Conservation (phyloP, 1,139 yeast species). For the Pichia sp. region DNA sequence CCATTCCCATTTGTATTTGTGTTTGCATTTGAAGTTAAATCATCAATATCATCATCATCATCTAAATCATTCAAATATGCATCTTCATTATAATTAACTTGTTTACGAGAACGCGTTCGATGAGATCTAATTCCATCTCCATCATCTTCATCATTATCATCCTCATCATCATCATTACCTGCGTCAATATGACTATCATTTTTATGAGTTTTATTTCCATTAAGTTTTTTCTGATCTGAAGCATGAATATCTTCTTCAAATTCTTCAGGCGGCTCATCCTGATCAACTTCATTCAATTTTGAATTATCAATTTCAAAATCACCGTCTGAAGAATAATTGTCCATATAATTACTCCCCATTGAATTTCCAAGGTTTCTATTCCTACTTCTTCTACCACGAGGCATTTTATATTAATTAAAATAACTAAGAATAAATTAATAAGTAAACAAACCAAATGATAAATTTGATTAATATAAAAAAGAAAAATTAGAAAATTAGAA, state of each 20-base stretch:
- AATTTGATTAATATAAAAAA: no score
- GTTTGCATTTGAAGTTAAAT: no score
- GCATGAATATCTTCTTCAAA: constrained; percentile 21
- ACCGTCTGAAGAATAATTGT: constrained; percentile 14
- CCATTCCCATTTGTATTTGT: no score
- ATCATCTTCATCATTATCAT: constrained; percentile 29
- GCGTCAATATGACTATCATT: constrained; percentile 5
- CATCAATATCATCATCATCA: no score
- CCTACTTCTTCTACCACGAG: neutral
- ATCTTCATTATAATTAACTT: constrained; percentile 31
- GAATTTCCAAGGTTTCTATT: neutral
- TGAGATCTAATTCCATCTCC: constrained; percentile 31
- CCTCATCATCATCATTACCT: constrained; percentile 13
- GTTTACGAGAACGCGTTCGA: constrained; percentile 23
- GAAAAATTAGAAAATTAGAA: no score
- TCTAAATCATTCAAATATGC: constrained; percentile 7
- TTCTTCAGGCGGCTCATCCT: constrained; percentile 22
- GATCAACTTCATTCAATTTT: constrained; percentile 2
- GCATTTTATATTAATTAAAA: no score
- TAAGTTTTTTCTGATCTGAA: constrained; percentile 13
- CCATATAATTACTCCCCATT: neutral
- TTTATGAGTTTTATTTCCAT: constrained; percentile 1
- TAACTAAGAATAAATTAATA: no score
- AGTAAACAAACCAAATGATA: no score
- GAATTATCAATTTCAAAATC: constrained; percentile 5